Evolutionary conservation across 768 basidiomycete genomes (phyloP), one percentile per base, ranked within the genome.

Genomic region (Russula earlei): DNA sequence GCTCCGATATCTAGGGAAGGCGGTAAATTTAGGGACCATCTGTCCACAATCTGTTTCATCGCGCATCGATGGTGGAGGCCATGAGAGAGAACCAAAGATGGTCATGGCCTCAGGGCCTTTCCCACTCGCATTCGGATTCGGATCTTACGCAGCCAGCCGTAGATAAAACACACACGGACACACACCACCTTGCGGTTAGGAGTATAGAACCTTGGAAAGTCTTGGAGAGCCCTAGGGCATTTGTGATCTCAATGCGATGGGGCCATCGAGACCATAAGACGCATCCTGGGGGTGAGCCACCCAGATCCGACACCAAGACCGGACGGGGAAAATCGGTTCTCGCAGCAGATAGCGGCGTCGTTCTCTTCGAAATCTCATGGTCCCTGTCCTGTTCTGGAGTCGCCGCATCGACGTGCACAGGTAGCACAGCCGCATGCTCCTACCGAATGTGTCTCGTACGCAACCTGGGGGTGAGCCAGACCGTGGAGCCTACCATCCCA

Each of bases 381-480:
- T 12, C 20, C 48, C 24, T 27, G 25, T 36, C 54, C 43, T 20
- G 24, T 53, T 48, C 49, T 33, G 40, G 56, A 33, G 44, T 52
- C 36, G 43, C 54, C 38, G 44, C 36, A 24, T 47, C 31, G 29
- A 36, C 24, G 24, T 48, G 46, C 56, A 42, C 51, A 57, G 56
- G 44, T 5, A 47, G 53, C 53, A 54, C 53, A 54, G 53, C 56
- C 52, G 50, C 56, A 48, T 47, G 40, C 45, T 15, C 29, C n/a
- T 43, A 52, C 37, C 25, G 15, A 41, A 22, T 25, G 6, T 42
- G 42, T 41, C 46, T 31, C 17, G 40, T 19, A 25, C 34, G 29
- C 22, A 25, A 47, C 31, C 44, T 42, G 34, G 12, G n/a, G n/a
- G 20, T 24, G 46, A 58, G 56, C 52, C 56, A 42, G 40, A n/a